A percentile compares a stretch with the other conserved stretches of the same genome.
These are phyloP conservation scores for Chaetomiaceae sp. DNA, from an alignment of 2,329 filamentous ascomycete genomes.

Conservation along the genomic window DNA sequence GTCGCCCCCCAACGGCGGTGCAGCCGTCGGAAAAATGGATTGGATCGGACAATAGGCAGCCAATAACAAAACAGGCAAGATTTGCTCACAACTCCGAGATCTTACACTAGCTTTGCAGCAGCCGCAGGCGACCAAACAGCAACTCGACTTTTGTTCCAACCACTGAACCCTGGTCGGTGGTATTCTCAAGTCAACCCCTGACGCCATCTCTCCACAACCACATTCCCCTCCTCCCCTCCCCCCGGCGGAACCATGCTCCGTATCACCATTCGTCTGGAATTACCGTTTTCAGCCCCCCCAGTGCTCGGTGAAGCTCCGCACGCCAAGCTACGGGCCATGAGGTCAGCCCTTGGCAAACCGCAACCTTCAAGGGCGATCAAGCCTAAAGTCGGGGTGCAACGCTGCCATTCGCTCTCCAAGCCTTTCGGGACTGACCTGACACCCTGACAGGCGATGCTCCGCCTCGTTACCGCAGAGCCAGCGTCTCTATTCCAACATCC, in stretches of 20 bases:
- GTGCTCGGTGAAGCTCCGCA: background rate
- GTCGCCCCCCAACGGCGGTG: background rate
- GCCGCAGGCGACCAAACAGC: background rate
- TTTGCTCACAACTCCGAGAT: background rate
- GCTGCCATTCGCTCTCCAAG: too few species aligned
- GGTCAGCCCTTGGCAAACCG: background rate
- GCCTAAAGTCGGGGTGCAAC: background rate
- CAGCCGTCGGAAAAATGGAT: background rate
- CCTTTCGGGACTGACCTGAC: too few species aligned
- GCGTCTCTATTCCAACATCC: too few species aligned
- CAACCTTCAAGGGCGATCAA: background rate
- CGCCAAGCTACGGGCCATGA: background rate
- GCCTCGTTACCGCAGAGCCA: too few species aligned
- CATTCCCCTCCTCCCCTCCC: too few species aligned
- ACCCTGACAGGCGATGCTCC: too few species aligned
- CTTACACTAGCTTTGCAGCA: background rate
- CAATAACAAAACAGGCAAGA: background rate
- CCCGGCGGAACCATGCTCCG: conserved; percentile 1
- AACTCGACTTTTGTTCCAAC: too few species aligned
- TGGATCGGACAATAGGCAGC: background rate
- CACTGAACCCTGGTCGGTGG: too few species aligned
- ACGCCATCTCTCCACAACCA: too few species aligned
- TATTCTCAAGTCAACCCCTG: too few species aligned
- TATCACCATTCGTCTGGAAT: background rate
- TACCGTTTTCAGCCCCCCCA: background rate